phyloP scores from a whole-genome alignment of 2,329 filamentous ascomycete species.

The Botryotinia globosa region DNA sequence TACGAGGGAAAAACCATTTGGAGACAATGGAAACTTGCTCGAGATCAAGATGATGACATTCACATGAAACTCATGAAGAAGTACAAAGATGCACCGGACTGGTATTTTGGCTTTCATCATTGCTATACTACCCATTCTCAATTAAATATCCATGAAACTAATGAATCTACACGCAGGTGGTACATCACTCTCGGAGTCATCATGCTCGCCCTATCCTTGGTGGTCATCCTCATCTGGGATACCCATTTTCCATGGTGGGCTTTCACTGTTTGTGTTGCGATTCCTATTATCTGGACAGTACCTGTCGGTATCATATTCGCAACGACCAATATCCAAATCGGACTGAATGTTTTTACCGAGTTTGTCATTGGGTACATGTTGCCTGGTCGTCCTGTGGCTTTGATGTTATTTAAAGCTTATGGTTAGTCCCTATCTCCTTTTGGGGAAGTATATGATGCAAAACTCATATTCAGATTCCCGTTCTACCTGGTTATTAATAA shows the following conservation, averaged over 20 bases:
- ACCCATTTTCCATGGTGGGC: constrained; percentile 40
- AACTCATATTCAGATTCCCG: not conserved
- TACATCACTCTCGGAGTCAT: constrained; percentile 42
- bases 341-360: constrained; percentile 49
- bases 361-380: constrained; percentile 50
- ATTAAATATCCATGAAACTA: not conserved
- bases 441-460: not conserved
- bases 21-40: constrained; percentile 66
- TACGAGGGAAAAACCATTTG: constrained; percentile 65
- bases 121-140: not conserved
- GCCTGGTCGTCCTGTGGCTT: constrained; percentile 57
- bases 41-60: constrained; percentile 35
- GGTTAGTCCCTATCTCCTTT: constrained; percentile 33
- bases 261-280: constrained; percentile 36
- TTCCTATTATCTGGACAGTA: constrained; percentile 35
- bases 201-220: constrained; percentile 47
- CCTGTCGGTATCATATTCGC: constrained; percentile 45
- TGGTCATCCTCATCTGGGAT: constrained; percentile 25
- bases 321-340: constrained; percentile 49
- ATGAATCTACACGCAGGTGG: constrained; percentile 1
- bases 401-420: constrained; percentile 7
- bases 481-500: not conserved
- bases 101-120: not conserved
- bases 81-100: constrained; percentile 42
- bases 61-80: constrained; percentile 53